These are phyloP conservation scores for Bolboschoenus planiculmis DNA, from an alignment of 176 grass and related monocot genomes.

Conservation along the genomic window DNA sequence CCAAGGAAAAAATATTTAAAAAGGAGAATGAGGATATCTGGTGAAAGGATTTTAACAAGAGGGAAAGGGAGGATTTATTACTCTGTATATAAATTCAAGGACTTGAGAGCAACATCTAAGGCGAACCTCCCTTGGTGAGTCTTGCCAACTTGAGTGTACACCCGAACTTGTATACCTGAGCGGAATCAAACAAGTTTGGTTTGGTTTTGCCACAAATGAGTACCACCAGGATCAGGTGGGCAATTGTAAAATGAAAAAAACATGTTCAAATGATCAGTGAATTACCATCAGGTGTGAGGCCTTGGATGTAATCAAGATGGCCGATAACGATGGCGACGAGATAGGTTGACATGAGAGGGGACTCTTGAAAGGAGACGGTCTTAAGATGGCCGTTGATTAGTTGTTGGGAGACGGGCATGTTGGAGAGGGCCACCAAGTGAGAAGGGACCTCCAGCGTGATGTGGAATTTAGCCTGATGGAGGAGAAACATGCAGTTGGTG, in stretches of 20 bases:
- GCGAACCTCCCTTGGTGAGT: conserved; percentile 71
- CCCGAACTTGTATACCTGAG: conserved; percentile 60
- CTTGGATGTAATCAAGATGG: conserved; percentile 65
- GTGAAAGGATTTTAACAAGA: conserved; percentile 12
- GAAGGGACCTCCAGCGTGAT: conserved; percentile 59
- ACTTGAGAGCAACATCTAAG: conserved; percentile 73
- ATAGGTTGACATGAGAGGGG: conserved; percentile 93
- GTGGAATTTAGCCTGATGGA: too few relatives aligned
- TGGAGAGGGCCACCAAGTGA: conserved; percentile 65
- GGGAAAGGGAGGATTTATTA: conserved; percentile 22
- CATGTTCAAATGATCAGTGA: too few relatives aligned
- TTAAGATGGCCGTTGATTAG: conserved; percentile 21
- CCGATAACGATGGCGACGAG: conserved; percentile 84
- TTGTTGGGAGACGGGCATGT: conserved; percentile 55
- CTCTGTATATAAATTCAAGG: conserved; percentile 70
- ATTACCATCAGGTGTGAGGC: conserved; percentile 45
- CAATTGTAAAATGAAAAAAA: background rate
- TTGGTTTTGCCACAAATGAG: background rate
- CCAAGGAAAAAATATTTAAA: background rate
- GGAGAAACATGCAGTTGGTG: too few relatives aligned
- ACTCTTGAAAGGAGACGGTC: conserved; percentile 50
- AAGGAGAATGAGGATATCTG: background rate
- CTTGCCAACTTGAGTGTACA: conserved; percentile 76
- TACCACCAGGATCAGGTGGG: background rate
- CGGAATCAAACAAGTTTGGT: conserved; percentile 18